A percentile compares a stretch with the other conserved stretches of the same genome.
phyloP scores from a whole-genome alignment of 169 alveolate species.

The Plasmodium chabaudi region DNA sequence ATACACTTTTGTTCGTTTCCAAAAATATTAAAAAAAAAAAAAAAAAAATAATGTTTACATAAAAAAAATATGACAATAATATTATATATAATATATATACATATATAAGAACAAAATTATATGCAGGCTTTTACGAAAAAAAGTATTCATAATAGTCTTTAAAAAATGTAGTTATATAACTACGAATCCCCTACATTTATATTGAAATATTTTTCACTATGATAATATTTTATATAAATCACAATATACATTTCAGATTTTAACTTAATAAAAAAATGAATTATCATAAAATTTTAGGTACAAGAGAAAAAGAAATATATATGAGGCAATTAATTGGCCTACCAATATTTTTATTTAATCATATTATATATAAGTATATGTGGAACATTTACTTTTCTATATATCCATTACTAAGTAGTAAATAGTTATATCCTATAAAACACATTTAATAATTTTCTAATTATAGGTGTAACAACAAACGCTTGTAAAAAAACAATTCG shows the following conservation, averaged over 20 bases:
- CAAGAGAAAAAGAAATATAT: constrained; percentile 4
- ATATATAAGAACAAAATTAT: background rate
- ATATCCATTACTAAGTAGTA: background rate
- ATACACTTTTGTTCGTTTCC: background rate
- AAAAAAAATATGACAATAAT: constrained; percentile 7
- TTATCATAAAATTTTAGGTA: constrained; percentile 76
- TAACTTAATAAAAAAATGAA: constrained; percentile 52
- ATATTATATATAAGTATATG: background rate
- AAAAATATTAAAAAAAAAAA: background rate
- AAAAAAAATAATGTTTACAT: background rate
- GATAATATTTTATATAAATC: constrained; percentile 12
- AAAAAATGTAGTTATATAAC: constrained; percentile 29
- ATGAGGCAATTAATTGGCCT: background rate
- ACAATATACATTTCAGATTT: constrained; percentile 18
- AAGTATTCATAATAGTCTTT: background rate
- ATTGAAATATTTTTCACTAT: constrained; percentile 1
- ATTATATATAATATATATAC: background rate
- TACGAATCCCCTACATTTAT: background rate
- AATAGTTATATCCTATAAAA: background rate
- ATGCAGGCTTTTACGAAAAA: background rate
- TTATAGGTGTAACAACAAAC: constrained; percentile 83
- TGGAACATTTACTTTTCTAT: background rate
- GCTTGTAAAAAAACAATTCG: constrained; percentile 91
- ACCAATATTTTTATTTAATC: background rate
- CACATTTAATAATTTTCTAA: background rate